These are phyloP conservation scores for Keqinozyma sinolaborantium DNA, from an alignment of 1,139 yeast species.

Conservation along the genomic window DNA sequence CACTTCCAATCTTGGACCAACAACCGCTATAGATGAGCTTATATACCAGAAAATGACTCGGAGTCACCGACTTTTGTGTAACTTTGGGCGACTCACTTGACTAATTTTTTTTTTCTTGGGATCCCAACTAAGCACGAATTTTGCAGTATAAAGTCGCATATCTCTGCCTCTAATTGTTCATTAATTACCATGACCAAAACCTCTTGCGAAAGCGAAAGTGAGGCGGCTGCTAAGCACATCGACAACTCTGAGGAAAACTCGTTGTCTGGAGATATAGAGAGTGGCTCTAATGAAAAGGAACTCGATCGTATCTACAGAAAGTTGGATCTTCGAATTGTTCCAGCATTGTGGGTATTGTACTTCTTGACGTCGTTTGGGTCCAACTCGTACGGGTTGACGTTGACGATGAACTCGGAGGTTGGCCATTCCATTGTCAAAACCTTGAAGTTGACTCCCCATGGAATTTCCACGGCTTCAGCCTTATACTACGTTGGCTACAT, in stretches of 20 bases:
- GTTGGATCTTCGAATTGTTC: constrained; percentile 69
- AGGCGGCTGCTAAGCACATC: not conserved
- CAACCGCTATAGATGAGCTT: no score
- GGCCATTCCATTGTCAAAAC: constrained; percentile 63
- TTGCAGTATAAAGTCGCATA: no score
- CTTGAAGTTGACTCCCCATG: constrained; percentile 49
- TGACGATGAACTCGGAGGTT: constrained; percentile 69
- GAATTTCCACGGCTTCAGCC: constrained; percentile 75
- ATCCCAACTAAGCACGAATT: no score
- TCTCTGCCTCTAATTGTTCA: no score
- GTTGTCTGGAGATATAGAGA: not conserved
- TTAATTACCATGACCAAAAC: no score
- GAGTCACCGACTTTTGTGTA: not conserved
- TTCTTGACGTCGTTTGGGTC: constrained; percentile 79
- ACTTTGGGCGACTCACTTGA: not conserved
- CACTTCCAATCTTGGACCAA: no score
- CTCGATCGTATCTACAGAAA: constrained; percentile 62
- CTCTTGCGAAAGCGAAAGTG: no score
- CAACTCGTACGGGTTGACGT: constrained; percentile 72
- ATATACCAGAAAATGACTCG: not conserved
- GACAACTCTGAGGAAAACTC: not conserved
- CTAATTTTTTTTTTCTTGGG: not conserved
- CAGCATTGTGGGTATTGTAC: constrained; percentile 79
- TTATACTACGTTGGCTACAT: constrained; percentile 80
- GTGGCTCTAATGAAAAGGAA: constrained; percentile 18